These are phyloP conservation scores for Vaccinium vitisidaea DNA, from an alignment of 148 eudicot genomes.

Conservation along the genomic window DNA sequence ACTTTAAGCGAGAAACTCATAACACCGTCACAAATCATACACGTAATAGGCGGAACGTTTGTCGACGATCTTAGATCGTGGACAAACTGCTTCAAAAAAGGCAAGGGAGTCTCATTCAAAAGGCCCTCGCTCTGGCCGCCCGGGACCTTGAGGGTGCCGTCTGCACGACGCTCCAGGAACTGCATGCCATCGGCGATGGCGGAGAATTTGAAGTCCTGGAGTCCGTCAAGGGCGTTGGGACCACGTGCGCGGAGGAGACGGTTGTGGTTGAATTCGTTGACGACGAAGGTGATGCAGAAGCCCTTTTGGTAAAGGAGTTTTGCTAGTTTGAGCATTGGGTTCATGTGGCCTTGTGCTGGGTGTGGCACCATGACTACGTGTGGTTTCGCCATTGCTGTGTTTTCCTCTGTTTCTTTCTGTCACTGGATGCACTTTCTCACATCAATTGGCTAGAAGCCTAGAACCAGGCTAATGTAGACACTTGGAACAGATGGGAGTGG, in stretches of 20 bases:
- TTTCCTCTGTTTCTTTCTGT: no score
- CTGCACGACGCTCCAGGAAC: neutral
- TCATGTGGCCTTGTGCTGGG: neutral
- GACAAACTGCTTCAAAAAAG: constrained; percentile 33
- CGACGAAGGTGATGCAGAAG: neutral
- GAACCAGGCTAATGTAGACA: no score
- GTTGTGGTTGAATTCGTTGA: no score
- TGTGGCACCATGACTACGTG: neutral
- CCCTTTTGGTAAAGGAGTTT: neutral
- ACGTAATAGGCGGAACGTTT: constrained; percentile 27
- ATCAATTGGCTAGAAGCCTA: no score
- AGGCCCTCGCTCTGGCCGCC: constrained; percentile 11
- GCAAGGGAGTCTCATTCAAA: constrained; percentile 3
- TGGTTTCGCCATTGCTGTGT: neutral
- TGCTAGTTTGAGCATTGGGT: neutral
- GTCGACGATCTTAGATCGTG: constrained; percentile 13
- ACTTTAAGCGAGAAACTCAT: constrained; percentile 38
- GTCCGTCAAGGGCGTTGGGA: neutral
- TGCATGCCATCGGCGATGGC: neutral
- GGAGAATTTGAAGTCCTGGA: neutral
- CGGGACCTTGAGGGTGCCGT: neutral
- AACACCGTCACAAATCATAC: constrained; percentile 28
- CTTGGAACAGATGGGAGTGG: no score
- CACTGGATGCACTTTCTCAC: no score
- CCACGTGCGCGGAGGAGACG: no score